A percentile compares a stretch with the other conserved stretches of the same genome.
phyloP scores from a whole-genome alignment of 768 basidiomycete species.

The Hirschioporus abietinus region DNA sequence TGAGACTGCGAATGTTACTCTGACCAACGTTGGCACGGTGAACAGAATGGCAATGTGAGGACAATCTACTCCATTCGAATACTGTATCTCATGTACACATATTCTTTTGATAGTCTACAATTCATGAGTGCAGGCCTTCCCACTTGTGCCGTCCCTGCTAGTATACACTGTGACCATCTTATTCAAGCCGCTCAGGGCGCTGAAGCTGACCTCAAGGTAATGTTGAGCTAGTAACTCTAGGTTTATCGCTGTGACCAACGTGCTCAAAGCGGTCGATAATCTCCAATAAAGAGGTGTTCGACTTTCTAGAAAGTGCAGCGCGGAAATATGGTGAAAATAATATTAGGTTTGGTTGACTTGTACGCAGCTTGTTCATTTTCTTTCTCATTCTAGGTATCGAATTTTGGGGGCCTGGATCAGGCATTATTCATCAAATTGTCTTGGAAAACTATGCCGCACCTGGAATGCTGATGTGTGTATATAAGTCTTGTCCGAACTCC shows the following conservation, averaged over 20 bases:
- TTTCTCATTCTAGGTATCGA: conserved; percentile 57
- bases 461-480: conserved; percentile 78
- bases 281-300: conserved; percentile 93
- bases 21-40: conserved; percentile 5
- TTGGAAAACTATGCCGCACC: conserved; percentile 97
- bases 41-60: conserved; percentile 78
- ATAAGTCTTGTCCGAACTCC: conserved; percentile 7
- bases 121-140: conserved; percentile 95
- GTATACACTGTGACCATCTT: conserved; percentile 97
- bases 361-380: neutral
- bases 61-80: neutral
- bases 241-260: conserved; percentile 5
- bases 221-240: conserved; percentile 1
- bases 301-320: conserved; percentile 91
- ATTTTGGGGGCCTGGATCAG: conserved; percentile 95
- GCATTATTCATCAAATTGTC: conserved; percentile 97
- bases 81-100: conserved; percentile 1
- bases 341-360: neutral
- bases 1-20: conserved; percentile 5
- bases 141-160: conserved; percentile 78
- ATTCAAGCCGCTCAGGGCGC: conserved; percentile 94
- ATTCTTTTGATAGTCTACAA: conserved; percentile 58
- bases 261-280: conserved; percentile 65
- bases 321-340: conserved; percentile 54
- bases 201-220: conserved; percentile 75